These are phyloP conservation scores for Arabidopsis thaliana DNA, from an alignment of 345 rosid genomes.

Conservation along the genomic window DNA sequence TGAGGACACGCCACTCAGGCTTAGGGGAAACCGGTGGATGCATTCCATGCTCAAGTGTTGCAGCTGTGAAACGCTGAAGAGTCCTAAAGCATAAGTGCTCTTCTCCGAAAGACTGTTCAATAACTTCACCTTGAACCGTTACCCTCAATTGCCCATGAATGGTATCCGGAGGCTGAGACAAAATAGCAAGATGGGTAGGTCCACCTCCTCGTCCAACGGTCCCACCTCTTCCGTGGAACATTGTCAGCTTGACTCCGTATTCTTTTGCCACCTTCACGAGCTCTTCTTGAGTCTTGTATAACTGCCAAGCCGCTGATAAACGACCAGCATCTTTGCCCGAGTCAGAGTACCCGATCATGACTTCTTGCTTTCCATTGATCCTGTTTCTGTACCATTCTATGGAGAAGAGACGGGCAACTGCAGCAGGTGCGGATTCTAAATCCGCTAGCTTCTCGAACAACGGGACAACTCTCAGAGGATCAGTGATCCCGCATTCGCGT, in stretches of 20 bases:
- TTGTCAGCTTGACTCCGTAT: constrained; percentile 82
- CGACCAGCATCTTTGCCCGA: constrained; percentile 98
- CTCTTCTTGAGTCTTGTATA: constrained; percentile 94
- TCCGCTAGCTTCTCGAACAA: constrained; percentile 95
- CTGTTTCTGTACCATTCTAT: constrained; percentile 88
- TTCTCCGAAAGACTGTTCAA: constrained; percentile 93
- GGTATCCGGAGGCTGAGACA: constrained; percentile 98
- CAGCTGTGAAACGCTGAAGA: constrained; percentile 95
- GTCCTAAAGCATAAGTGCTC: constrained; percentile 93
- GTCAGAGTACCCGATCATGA: constrained; percentile 98
- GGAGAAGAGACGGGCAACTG: constrained; percentile 91
- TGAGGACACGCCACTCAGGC: constrained; percentile 94
- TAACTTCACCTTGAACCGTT: constrained; percentile 97
- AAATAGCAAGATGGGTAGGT: constrained; percentile 95
- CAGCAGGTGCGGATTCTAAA: constrained; percentile 93
- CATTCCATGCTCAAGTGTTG: constrained; percentile 97
- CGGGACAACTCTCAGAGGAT: constrained; percentile 92
- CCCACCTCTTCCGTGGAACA: constrained; percentile 99
- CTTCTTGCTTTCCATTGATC: constrained; percentile 94
- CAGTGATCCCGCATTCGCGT: constrained; percentile 83
- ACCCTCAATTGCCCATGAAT: constrained; percentile 89
- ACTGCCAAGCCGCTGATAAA: constrained; percentile 94
- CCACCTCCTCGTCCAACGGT: constrained; percentile 99
- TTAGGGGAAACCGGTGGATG: constrained; percentile 92
- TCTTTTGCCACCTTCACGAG: constrained; percentile 88